A percentile compares a stretch with the other conserved stretches of the same genome.
Evolutionary conservation across 1,284 basidiomycete genomes (phyloP).

Genomic region (Moesziomyces sp.): DNA sequence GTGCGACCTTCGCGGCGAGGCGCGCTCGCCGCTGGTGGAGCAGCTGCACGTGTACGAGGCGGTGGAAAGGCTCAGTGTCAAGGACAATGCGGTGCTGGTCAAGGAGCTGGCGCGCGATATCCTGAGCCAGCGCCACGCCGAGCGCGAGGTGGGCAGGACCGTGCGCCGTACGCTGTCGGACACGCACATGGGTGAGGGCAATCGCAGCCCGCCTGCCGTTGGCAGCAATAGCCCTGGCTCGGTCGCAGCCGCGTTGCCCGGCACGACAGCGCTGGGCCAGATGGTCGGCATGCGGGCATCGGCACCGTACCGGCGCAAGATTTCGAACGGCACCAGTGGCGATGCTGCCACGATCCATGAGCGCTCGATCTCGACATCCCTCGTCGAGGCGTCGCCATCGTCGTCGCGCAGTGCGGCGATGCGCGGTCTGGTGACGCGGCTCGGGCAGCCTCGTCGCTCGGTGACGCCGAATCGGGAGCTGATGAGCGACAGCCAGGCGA

Average conservation of each 20-base stretch:
- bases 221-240: slow-evolving; percentile 18
- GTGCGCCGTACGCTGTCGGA: slow-evolving; percentile 48
- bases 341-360: slow-evolving; percentile 34
- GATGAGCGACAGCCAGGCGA: slow-evolving; percentile 8
- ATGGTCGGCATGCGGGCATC: slow-evolving; percentile 35
- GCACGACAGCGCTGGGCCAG: slow-evolving; percentile 16
- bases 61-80: slow-evolving; percentile 51
- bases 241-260: slow-evolving; percentile 19
- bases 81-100: slow-evolving; percentile 73
- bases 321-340: slow-evolving; percentile 29
- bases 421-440: slow-evolving; percentile 33
- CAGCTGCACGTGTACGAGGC: slow-evolving; percentile 53
- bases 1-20: slow-evolving; percentile 81
- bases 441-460: slow-evolving; percentile 36
- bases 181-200: slow-evolving; percentile 35
- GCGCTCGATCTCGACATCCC: slow-evolving; percentile 22
- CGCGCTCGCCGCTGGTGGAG: slow-evolving; percentile 40
- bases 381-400: slow-evolving; percentile 16
- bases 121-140: slow-evolving; percentile 33
- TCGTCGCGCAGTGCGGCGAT: slow-evolving; percentile 33
- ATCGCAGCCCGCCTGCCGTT: slow-evolving; percentile 7
- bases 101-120: slow-evolving; percentile 61
- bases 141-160: slow-evolving; percentile 19
- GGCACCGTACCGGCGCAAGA: slow-evolving; percentile 43
- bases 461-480: slow-evolving; percentile 39